A percentile compares a stretch with the other conserved stretches of the same genome.
phyloP scores from a whole-genome alignment of 768 basidiomycete genomes.

The Amanita rimosa region DNA sequence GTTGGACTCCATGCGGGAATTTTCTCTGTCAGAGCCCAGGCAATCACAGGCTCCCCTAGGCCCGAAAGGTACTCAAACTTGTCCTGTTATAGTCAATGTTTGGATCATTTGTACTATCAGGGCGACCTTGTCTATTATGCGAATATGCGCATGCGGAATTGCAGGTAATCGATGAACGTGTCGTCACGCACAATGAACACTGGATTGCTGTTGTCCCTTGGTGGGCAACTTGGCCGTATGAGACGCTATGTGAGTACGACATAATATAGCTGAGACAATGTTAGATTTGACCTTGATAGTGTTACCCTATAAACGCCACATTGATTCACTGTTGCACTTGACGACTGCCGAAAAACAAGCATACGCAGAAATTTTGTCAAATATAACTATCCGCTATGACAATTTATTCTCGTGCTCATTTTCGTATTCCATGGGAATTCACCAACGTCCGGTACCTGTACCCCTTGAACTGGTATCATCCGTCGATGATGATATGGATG shows the following conservation, averaged over 20 bases:
- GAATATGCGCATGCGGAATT: slow-evolving; percentile 70
- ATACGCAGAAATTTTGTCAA: slow-evolving; percentile 59
- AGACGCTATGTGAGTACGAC: slow-evolving; percentile 50
- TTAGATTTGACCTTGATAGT: slow-evolving; percentile 30
- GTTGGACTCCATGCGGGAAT: slow-evolving; percentile 41
- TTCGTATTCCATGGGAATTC: slow-evolving; percentile 91
- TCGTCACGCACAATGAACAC: slow-evolving; percentile 61
- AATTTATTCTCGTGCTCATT: slow-evolving; percentile 81
- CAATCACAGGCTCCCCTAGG: slow-evolving; percentile 42
- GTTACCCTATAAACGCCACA: slow-evolving; percentile 67
- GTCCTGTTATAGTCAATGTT: neutral
- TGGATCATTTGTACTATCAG: slow-evolving; percentile 15
- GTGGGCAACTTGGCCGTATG: slow-evolving; percentile 96
- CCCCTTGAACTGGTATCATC: slow-evolving; percentile 7
- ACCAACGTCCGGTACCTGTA: slow-evolving; percentile 63
- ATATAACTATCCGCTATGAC: slow-evolving; percentile 58
- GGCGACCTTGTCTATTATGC: slow-evolving; percentile 60
- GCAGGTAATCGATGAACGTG: slow-evolving; percentile 28
- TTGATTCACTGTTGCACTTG: slow-evolving; percentile 58
- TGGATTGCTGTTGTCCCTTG: slow-evolving; percentile 86
- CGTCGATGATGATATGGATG: slow-evolving; percentile 30
- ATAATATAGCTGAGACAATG: neutral
- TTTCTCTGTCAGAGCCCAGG: slow-evolving; percentile 25
- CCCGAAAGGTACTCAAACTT: slow-evolving; percentile 24
- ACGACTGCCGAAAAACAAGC: slow-evolving; percentile 45